Base-by-base conservation (phyloP, 768 basidiomycete species). In the Tubosaeta brunneosetosa region DNA sequence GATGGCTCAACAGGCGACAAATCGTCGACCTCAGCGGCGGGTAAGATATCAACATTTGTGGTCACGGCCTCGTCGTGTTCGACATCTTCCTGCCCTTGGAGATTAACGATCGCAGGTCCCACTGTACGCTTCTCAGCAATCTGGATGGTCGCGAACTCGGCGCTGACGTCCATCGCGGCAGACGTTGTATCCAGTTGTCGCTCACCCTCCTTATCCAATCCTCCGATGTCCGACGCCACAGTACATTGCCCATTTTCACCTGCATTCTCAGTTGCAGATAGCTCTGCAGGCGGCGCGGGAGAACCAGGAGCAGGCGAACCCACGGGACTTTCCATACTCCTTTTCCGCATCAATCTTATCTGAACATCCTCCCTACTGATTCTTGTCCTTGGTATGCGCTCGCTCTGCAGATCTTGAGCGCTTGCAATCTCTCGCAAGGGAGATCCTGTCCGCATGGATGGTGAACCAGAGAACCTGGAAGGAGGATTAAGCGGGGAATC, bases 311-410 rank as follows among this genome's bases (percentile, higher is more conserved):
- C 48, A 38, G 58, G 59, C 2, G 57, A 69, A 6, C 61, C 54
- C 54, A 72, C 51, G 7, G 75, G 70, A 55, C 79, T 79, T 44
- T 79, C 73, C 41, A 66, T 61, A 40, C 77, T 79, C 51, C 73
- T 67, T 57, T 74, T 72, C 45, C 69, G 71, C 62, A 76, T 58
- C 47, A 83, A 61, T 33, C 79, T 73, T 48, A 75, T 68, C 53
- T 79, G 75, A 17, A 85, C 74, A 44, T 79, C 78, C 49, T 81
- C 81, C 27, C 76, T 74, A 48, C 71, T 82, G 52, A 84, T 81
- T 41, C 80, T 72, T 25, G 71, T 71, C 47, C 72, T 74, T 3
- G 57, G 65, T 59, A 32, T 55, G 59, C 60, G 60, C 4, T 47
- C 58, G 25, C 44, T 41, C 29, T 59, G 56, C 17, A 60, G 40